Evolutionary conservation across 306 rosid species (phyloP).

Genomic region (Malus domestica): ASM211411v1 NC_041795.1:27554501-27555000

Average conservation of each 20-base stretch:
- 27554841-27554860: not conserved
- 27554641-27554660: too few relatives aligned
- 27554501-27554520: too few relatives aligned
- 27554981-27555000: conserved; percentile 47
- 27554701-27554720: not conserved
- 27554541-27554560: too few relatives aligned
- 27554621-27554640: too few relatives aligned
- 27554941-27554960: conserved; percentile 40
- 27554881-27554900: conserved; percentile 75
- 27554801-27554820: not conserved
- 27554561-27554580: too few relatives aligned
- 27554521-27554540: too few relatives aligned
- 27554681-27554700: not conserved
- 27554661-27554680: too few relatives aligned
- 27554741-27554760: not conserved
- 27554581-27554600: conserved; percentile 17
- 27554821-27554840: not conserved
- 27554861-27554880: conserved; percentile 55
- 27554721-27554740: not conserved
- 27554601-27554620: too few relatives aligned
- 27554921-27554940: conserved; percentile 38
- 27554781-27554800: not conserved
- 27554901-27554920: conserved; percentile 46
- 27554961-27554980: conserved; percentile 75
- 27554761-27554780: not conserved